These are phyloP conservation scores for Arthrobotrys iridis DNA, from an alignment of 2,329 filamentous ascomycete genomes.

Conservation along the genomic window DNA sequence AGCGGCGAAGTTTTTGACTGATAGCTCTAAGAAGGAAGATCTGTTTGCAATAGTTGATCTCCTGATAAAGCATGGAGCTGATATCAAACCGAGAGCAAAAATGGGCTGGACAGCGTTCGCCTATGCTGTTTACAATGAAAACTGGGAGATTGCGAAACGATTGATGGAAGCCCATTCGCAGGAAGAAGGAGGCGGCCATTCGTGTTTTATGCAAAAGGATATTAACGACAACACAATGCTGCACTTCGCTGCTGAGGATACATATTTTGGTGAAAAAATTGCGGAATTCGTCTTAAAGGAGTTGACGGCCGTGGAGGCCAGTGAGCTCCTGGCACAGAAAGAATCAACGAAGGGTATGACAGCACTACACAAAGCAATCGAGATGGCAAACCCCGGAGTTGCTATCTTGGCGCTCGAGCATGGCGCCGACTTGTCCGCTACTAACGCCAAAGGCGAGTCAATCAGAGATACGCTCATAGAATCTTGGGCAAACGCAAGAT, in stretches of 20 bases:
- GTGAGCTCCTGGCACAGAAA: not conserved
- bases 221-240: conserved; percentile 6
- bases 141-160: not conserved
- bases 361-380: not conserved
- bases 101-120: conserved; percentile 17
- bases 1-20: not conserved
- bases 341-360: not conserved
- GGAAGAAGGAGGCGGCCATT: conserved; percentile 1
- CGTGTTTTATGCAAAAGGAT: conserved; percentile 17
- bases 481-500: not conserved
- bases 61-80: conserved; percentile 2
- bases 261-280: not conserved
- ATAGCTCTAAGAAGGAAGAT: not conserved
- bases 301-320: not conserved
- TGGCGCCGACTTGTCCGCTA: not conserved
- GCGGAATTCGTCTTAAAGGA: not conserved
- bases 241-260: not conserved
- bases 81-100: conserved; percentile 27
- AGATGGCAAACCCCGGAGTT: not conserved
- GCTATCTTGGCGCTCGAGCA: not conserved
- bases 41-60: not conserved
- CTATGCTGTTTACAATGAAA: not conserved
- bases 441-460: not conserved
- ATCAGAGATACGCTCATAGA: not conserved
- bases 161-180: conserved; percentile 10